phyloP scores from a whole-genome alignment of 495 filamentous ascomycete genomes.

The Articulospora tetracladia region DNA sequence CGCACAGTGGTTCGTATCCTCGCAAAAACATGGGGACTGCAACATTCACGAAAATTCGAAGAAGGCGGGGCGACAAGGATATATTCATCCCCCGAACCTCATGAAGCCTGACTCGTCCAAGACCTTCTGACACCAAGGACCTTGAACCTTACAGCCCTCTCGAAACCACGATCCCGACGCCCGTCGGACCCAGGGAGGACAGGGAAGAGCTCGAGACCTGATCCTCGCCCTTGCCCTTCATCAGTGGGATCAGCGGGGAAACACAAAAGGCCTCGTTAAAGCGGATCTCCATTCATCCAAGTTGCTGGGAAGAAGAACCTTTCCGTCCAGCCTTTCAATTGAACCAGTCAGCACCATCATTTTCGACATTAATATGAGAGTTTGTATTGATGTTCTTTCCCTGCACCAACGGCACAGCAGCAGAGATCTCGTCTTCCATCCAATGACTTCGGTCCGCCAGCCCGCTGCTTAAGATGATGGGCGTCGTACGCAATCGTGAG shows the following conservation, averaged over 20 bases:
- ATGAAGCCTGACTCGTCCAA: not conserved
- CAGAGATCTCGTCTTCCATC: not conserved
- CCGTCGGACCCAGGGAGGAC: not conserved
- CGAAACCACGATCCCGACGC: not conserved
- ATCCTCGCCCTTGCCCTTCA: not conserved
- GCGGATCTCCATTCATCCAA: not conserved
- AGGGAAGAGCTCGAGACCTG: not conserved
- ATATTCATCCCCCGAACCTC: not conserved
- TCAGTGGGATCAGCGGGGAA: not conserved
- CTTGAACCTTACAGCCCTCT: not conserved
- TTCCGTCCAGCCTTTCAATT: too few species aligned
- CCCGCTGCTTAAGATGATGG: not conserved
- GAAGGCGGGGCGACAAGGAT: not conserved
- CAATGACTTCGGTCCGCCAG: not conserved
- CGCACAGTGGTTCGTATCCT: too few species aligned
- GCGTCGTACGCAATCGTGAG: not conserved
- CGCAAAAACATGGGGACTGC: not conserved
- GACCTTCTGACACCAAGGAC: not conserved
- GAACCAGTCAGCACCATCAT: too few species aligned
- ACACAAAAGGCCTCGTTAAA: not conserved
- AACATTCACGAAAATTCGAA: not conserved
- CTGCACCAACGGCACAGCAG: not conserved
- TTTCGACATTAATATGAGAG: not conserved
- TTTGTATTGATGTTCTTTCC: not conserved
- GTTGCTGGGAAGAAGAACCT: not conserved